Conservation (phyloP, 192 early-diverging fungal species). For the Jimgerdemannia lactiflua region DNA sequence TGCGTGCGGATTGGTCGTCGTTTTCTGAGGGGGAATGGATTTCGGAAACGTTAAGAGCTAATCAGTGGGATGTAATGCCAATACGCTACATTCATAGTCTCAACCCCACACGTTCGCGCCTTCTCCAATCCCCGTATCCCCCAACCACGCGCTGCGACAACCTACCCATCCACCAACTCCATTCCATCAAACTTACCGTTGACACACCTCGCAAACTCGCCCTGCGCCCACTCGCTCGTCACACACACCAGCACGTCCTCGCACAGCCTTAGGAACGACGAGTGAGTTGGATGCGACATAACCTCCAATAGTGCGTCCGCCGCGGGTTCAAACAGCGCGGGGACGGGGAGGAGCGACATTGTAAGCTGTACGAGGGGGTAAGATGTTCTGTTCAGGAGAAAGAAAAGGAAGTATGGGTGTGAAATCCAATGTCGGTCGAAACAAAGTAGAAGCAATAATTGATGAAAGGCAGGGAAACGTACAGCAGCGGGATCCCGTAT, state of each 20-base stretch:
- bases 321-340: conserved; percentile 44
- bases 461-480: conserved; percentile 3
- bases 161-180: not conserved
- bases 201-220: conserved; percentile 37
- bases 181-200: conserved; percentile 23
- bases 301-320: conserved; percentile 52
- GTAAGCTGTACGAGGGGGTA: conserved; percentile 38
- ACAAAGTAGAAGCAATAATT: not conserved
- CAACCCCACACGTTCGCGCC: no score
- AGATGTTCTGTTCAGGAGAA: conserved; percentile 22
- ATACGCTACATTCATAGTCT: no score
- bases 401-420: not conserved
- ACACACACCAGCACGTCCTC: conserved; percentile 44
- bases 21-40: conserved; percentile 22
- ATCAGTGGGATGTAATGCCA: no score
- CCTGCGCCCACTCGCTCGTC: conserved; percentile 42
- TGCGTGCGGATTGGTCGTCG: conserved; percentile 44
- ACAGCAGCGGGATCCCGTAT: conserved; percentile 54
- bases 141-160: not conserved
- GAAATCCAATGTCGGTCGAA: not conserved
- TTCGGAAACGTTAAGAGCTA: not conserved
- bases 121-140: not conserved
- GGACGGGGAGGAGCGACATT: conserved; percentile 34
- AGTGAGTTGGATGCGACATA: conserved; percentile 37
- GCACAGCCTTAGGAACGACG: conserved; percentile 34